Conservation (phyloP, 805 yeast species). For the Alloascoidea africana region DNA sequence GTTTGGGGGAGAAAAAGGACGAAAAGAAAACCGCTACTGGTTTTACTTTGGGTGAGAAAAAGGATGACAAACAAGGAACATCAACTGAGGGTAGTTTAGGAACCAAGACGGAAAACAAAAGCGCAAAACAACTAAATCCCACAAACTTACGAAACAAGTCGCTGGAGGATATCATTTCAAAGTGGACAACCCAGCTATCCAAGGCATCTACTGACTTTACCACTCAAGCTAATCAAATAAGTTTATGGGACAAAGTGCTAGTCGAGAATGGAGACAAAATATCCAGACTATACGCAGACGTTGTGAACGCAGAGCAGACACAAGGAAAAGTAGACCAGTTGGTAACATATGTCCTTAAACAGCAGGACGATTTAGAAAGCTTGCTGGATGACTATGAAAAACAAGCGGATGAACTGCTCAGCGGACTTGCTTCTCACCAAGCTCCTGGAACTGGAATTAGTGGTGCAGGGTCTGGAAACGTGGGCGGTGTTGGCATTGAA, state of each 20-base stretch:
- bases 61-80: slow-evolving; percentile 8
- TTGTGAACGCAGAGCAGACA: slow-evolving; percentile 69
- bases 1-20: slow-evolving; percentile 7
- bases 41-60: slow-evolving; percentile 15
- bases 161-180: slow-evolving; percentile 78
- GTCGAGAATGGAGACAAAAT: slow-evolving; percentile 81
- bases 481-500: slow-evolving; percentile 13
- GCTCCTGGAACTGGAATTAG: slow-evolving; percentile 10
- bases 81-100: slow-evolving; percentile 10
- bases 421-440: slow-evolving; percentile 5
- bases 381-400: slow-evolving; percentile 72
- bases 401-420: slow-evolving; percentile 34
- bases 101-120: slow-evolving; percentile 9
- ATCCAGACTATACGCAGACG: slow-evolving; percentile 58
- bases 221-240: slow-evolving; percentile 55
- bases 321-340: slow-evolving; percentile 83
- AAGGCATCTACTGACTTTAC: slow-evolving; percentile 62
- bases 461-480: slow-evolving; percentile 10
- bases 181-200: slow-evolving; percentile 83
- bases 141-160: slow-evolving; percentile 71
- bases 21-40: slow-evolving; percentile 9
- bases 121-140: slow-evolving; percentile 8
- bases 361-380: slow-evolving; percentile 81
- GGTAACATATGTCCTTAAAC: slow-evolving; percentile 71
- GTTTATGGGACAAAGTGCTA: slow-evolving; percentile 74